Base-by-base conservation (phyloP, 177 flowering plant genomes). In the Telopea speciosissima region DNA sequence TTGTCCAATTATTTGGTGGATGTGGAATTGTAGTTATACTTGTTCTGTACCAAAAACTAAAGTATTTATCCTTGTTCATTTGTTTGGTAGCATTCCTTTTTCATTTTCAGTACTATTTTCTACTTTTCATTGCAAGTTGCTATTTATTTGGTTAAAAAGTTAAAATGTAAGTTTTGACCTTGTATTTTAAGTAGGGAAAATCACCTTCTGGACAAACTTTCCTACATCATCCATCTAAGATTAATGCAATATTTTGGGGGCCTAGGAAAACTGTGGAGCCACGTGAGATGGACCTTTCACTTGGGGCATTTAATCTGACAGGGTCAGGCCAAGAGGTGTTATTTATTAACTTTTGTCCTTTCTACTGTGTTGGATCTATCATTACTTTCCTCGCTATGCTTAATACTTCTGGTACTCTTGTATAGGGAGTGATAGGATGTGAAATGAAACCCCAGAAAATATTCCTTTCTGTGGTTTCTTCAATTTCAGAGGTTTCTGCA, bases 401-500 rank as follows among this genome's bases (percentile, higher is more conserved):
- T 54, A 40, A 66, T 65, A 67, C 45, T 68, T 11, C 40, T 58
- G 58, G 26, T 71, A 24, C 63, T 5, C 40, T 74, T 58, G 49
- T 74, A n/a, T 54, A 86, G 92, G 89, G 71, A 25, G 74, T 40
- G 24, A 36, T 77, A 42, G 62, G 64, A 66, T 75, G 78, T 70
- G 69, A 75, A 62, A 31, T 21, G 52, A 72, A 63, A 62, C 80
- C 86, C 40, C 84, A 75, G 71, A 85, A 74, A 77, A 71, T 94
- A 70, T 85, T 87, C 14, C 67, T 92, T 75, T 87, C 89, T 3
- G 85, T 88, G 71, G 76, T 83, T 73, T 85, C 96, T 61, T 94
- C 98, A 63, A 85, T 94, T 66, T 85, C 81, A 59, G 91, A 94
- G 75, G 79, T 94, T 77, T 69, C 91, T n/a, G 52, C 90, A 3